Percentiles rank a stretch among this genome's conserved stretches.
Conservation (phyloP, 306 rosid genomes). For the Trifolium subterraneum region DNA sequence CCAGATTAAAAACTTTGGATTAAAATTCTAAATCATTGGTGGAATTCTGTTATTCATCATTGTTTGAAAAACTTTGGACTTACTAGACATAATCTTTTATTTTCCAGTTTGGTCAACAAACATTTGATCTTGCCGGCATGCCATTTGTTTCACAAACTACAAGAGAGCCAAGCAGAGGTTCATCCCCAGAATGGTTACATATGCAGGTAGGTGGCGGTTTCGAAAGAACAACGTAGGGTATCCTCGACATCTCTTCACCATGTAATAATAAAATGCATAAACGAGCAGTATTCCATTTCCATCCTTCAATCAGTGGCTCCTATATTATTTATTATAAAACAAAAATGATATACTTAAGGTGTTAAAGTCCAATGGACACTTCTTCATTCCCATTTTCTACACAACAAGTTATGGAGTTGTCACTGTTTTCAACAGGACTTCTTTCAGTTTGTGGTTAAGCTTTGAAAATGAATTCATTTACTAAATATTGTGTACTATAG, state of each 20-base stretch:
- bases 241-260: constrained; percentile 30
- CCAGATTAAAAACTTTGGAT: neutral
- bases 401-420: constrained; percentile 55
- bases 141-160: constrained; percentile 67
- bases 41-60: constrained; percentile 29
- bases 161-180: constrained; percentile 74
- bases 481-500: constrained; percentile 54
- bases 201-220: constrained; percentile 94
- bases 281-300: constrained; percentile 32
- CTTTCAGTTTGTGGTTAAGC: constrained; percentile 50
- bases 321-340: constrained; percentile 35
- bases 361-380: constrained; percentile 49
- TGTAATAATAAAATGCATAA: constrained; percentile 59
- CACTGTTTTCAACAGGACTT: constrained; percentile 41
- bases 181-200: constrained; percentile 93
- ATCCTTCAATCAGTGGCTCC: constrained; percentile 39
- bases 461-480: constrained; percentile 59
- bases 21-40: constrained; percentile 6
- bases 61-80: constrained; percentile 26
- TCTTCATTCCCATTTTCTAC: constrained; percentile 48
- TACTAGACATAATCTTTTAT: constrained; percentile 41
- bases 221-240: constrained; percentile 69
- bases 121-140: constrained; percentile 65
- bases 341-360: constrained; percentile 52
- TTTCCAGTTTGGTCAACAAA: constrained; percentile 70